phyloP scores from a whole-genome alignment of 345 rosid genomes.

The Euphorbia peplus region DNA sequence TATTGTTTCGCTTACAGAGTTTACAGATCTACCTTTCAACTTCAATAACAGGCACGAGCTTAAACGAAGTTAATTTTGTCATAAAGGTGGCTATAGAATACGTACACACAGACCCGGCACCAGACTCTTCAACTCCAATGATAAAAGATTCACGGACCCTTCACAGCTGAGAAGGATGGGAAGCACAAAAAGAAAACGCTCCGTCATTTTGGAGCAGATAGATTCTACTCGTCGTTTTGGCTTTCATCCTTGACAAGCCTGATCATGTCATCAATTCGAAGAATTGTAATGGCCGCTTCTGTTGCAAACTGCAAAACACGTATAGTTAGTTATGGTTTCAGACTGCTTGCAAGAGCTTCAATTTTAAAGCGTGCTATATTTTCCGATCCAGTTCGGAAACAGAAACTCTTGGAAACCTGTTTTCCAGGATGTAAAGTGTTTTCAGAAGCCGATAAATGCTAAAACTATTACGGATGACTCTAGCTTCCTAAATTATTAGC shows the following conservation, averaged over 20 bases:
- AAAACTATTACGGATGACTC: too few species aligned
- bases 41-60: neutral
- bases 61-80: neutral
- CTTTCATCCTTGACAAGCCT: constrained; percentile 88
- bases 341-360: neutral
- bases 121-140: neutral
- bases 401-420: too few species aligned
- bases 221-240: constrained; percentile 47
- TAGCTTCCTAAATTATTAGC: neutral
- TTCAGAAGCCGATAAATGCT: too few species aligned
- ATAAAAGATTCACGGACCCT: neutral
- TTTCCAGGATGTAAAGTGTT: too few species aligned
- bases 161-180: neutral
- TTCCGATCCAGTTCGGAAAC: too few species aligned
- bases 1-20: neutral
- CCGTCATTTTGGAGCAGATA: neutral
- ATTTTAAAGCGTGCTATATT: too few species aligned
- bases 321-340: neutral
- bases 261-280: constrained; percentile 98
- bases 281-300: constrained; percentile 96
- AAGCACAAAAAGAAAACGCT: neutral
- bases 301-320: constrained; percentile 62
- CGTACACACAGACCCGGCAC: constrained; percentile 1
- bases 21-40: neutral
- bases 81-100: neutral